Conservation (phyloP, 495 filamentous ascomycete genomes). For the Podospora pseudoanserina region DNA sequence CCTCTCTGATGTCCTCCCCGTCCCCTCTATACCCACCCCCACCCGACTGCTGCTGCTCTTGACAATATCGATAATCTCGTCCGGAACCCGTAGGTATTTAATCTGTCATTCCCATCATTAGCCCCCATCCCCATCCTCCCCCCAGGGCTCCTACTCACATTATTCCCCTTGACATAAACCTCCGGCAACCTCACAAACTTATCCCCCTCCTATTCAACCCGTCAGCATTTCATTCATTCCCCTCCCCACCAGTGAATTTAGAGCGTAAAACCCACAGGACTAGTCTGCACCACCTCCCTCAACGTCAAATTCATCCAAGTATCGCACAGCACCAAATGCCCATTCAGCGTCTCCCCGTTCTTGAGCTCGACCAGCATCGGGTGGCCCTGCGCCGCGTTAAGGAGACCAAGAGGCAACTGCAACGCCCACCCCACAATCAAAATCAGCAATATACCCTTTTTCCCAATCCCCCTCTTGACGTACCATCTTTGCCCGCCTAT, state of each 20-base stretch:
- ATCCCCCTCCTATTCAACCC: conserved; percentile 66
- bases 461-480: neutral
- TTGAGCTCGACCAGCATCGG: conserved; percentile 99
- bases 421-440: too few species aligned
- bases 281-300: conserved; percentile 97
- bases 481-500: conserved; percentile 12
- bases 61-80: conserved; percentile 90
- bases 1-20: conserved; percentile 60
- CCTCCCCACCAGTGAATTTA: neutral
- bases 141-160: conserved; percentile 56
- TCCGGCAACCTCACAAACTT: conserved; percentile 87
- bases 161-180: conserved; percentile 94
- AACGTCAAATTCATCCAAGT: conserved; percentile 99
- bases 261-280: conserved; percentile 50
- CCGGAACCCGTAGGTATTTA: conserved; percentile 94
- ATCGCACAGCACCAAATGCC: conserved; percentile 91
- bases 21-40: conserved; percentile 56
- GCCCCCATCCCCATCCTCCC: neutral
- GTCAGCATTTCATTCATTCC: conserved; percentile 14
- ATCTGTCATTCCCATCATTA: conserved; percentile 55
- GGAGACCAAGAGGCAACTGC: conserved; percentile 85
- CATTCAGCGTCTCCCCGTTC: conserved; percentile 96
- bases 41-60: conserved; percentile 81
- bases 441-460: neutral
- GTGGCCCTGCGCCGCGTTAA: conserved; percentile 94